Evolutionary conservation across 78 protist species (phyloP), one percentile per base, ranked within the genome.

Genomic region (Pigoraptor vietnamica): DNA sequence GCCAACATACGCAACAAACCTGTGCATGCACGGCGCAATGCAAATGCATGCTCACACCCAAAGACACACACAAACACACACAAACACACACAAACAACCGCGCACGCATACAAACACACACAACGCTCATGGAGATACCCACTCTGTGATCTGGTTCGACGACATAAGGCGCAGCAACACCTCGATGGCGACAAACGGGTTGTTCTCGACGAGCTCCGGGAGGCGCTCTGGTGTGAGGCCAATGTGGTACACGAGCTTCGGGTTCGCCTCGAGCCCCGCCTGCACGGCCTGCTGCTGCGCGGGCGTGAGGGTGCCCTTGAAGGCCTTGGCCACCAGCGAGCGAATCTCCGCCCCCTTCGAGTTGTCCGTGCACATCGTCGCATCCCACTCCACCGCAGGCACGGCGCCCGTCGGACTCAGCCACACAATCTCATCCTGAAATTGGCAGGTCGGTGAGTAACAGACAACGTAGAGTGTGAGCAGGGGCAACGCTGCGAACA

Each of bases 101-200:
- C n/a, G n/a, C n/a, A n/a, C n/a, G n/a, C n/a, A n/a, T n/a, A n/a
- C n/a, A n/a, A n/a, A n/a, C n/a, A n/a, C n/a, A n/a, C n/a, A n/a
- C n/a, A n/a, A n/a, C n/a, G n/a, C n/a, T n/a, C n/a, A n/a, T n/a
- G n/a, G n/a, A n/a, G n/a, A 87, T 10, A 90, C 83, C 38, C 37
- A 92, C 79, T 93, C 95, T 32, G 95, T 92, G 79, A 96, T 93
- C 29, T 94, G 94, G 0, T 94, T 39, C 24, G 95, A 83, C 35
- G 90, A 40, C 91, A 94, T 96, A 14, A 97, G 93, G 81, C 94
- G 93, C 24, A 97, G 93, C 24, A 97, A 90, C 35, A 95, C 94
- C 38, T 96, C 98, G 40, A 95, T 92, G 33, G 99, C 98, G 23
- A 98, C 92, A 19, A 81, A n/a, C 1, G 98, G 96, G 89, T 96